phyloP scores from a whole-genome alignment of 176 grass and related monocot genomes.

The Pharus latifolius region DNA sequence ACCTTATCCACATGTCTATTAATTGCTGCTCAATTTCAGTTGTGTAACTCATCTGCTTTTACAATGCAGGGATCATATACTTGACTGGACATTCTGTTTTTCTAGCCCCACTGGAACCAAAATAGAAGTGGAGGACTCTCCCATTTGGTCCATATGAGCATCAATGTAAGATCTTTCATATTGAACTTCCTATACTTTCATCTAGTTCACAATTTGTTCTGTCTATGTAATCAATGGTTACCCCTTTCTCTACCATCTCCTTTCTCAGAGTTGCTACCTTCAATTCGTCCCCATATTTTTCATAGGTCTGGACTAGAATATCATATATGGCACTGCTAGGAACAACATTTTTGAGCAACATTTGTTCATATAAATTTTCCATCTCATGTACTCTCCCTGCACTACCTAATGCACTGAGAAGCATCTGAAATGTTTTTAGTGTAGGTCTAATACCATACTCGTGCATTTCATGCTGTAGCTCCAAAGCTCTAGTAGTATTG shows the following conservation, averaged over 20 bases:
- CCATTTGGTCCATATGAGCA: background rate
- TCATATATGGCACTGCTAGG: slow-evolving; percentile 31
- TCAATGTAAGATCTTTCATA: background rate
- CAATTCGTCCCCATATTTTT: slow-evolving; percentile 30
- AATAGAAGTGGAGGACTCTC: background rate
- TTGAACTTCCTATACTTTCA: background rate
- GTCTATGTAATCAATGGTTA: background rate
- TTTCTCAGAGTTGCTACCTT: slow-evolving; percentile 37
- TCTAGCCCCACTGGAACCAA: background rate
- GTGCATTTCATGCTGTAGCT: slow-evolving; percentile 40
- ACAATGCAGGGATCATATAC: background rate
- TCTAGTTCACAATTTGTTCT: background rate
- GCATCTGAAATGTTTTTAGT: slow-evolving; percentile 23
- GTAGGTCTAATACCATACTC: slow-evolving; percentile 36
- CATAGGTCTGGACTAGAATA: slow-evolving; percentile 29
- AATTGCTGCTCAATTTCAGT: background rate
- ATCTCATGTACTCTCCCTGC: slow-evolving; percentile 37
- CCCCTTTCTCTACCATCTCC: slow-evolving; percentile 35
- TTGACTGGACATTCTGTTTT: background rate
- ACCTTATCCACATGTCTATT: background rate
- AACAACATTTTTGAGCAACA: slow-evolving; percentile 41
- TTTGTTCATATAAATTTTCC: slow-evolving; percentile 39
- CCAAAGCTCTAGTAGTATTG: slow-evolving; percentile 35
- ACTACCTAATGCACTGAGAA: slow-evolving; percentile 29
- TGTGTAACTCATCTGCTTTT: background rate